Conservation (phyloP, 495 filamentous ascomycete genomes). For the Hapsidospora chrysogenum region DNA sequence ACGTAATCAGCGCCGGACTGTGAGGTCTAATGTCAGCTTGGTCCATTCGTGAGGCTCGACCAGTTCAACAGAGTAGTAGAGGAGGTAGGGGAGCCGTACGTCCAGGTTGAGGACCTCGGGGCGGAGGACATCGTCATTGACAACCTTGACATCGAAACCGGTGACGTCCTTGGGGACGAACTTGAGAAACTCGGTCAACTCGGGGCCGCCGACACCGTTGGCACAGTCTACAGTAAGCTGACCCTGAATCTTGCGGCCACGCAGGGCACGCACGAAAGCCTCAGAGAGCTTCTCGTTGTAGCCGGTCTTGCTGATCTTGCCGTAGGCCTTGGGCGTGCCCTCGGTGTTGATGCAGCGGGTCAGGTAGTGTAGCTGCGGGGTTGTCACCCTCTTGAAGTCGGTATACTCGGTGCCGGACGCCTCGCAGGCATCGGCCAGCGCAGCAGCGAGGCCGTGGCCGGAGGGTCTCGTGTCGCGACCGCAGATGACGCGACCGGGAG, state of each 20-base stretch:
- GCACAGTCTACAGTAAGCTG: constrained; percentile 81
- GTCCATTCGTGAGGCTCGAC: no score
- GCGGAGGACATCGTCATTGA: constrained; percentile 81
- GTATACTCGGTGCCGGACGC: constrained; percentile 53
- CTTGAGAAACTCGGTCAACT: constrained; percentile 75
- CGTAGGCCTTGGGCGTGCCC: constrained; percentile 65
- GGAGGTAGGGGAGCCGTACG: no score
- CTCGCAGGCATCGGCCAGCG: constrained; percentile 60
- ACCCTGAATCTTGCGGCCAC: constrained; percentile 50
- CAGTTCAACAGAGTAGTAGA: no score
- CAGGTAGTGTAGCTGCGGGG: constrained; percentile 90
- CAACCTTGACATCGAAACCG: constrained; percentile 62
- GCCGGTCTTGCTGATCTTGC: constrained; percentile 71
- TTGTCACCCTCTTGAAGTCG: constrained; percentile 81
- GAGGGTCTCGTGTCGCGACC: constrained; percentile 88
- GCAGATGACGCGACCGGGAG: constrained; percentile 66
- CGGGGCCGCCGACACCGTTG: constrained; percentile 91
- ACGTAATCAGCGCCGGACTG: constrained; percentile 94
- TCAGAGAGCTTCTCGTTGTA: constrained; percentile 84
- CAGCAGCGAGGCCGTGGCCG: constrained; percentile 61
- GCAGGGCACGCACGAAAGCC: constrained; percentile 69
- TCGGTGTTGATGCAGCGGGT: constrained; percentile 89
- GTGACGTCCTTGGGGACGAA: constrained; percentile 51
- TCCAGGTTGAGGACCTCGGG: constrained; percentile 80
- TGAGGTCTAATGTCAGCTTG: neutral